Percentiles rank a stretch among this genome's conserved stretches.
Evolutionary conservation across 441 rosid genomes (phyloP).

Genomic region (Erodium trifolium): DNA sequence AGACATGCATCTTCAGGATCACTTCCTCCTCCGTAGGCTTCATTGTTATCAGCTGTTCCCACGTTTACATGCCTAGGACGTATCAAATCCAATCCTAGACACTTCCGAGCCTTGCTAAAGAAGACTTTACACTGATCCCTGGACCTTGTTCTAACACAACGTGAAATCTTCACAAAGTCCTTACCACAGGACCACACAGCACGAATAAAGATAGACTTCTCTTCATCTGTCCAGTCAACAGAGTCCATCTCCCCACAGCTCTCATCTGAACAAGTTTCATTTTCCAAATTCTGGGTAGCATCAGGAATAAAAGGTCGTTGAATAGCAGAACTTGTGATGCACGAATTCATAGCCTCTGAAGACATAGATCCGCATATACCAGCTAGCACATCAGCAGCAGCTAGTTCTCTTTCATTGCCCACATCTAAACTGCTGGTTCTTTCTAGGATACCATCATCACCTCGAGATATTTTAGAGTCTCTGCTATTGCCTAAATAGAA

Average conservation of each 20-base stretch:
- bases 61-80: slow-evolving; percentile 35
- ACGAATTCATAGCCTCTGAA: slow-evolving; percentile 79
- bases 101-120: slow-evolving; percentile 85
- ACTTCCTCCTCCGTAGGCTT: slow-evolving; percentile 60
- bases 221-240: slow-evolving; percentile 87
- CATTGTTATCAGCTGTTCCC: slow-evolving; percentile 43
- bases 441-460: slow-evolving; percentile 41
- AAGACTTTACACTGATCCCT: slow-evolving; percentile 80
- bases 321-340: slow-evolving; percentile 50
- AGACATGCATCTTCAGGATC: slow-evolving; percentile 58
- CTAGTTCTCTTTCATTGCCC: slow-evolving; percentile 58
- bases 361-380: slow-evolving; percentile 73
- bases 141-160: slow-evolving; percentile 60
- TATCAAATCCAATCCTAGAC: slow-evolving; percentile 74
- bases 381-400: slow-evolving; percentile 76
- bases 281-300: slow-evolving; percentile 53
- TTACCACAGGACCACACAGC: slow-evolving; percentile 71
- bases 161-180: slow-evolving; percentile 70
- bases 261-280: slow-evolving; percentile 86
- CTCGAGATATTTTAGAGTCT: slow-evolving; percentile 37
- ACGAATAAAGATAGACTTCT: slow-evolving; percentile 59
- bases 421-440: slow-evolving; percentile 42
- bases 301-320: slow-evolving; percentile 51
- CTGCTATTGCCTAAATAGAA: slow-evolving; percentile 34
- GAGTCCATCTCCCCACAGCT: slow-evolving; percentile 79